These are phyloP conservation scores for Ophiostoma sp. DNA, from an alignment of 2,329 filamentous ascomycete species.

Conservation along the genomic window DNA sequence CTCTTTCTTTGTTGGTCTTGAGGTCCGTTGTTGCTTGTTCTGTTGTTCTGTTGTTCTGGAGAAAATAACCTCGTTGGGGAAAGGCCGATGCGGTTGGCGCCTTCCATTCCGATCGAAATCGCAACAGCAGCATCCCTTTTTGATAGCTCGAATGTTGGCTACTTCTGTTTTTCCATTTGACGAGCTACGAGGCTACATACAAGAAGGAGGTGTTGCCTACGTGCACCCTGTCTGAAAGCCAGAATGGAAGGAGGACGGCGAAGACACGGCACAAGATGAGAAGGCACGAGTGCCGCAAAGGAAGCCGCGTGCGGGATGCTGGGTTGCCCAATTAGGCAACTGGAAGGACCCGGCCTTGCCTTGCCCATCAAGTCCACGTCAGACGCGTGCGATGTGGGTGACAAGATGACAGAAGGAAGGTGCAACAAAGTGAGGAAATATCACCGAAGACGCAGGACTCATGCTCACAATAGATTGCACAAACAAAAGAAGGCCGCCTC, in stretches of 20 bases:
- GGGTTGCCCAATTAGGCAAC: slow-evolving; percentile 24
- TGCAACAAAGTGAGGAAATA: not conserved
- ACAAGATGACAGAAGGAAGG: slow-evolving; percentile 5
- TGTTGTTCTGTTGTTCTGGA: not conserved
- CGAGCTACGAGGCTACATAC: not conserved
- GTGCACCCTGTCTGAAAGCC: not conserved
- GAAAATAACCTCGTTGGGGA: slow-evolving; percentile 1
- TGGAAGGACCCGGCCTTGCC: slow-evolving; percentile 6
- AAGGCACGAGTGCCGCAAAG: not conserved
- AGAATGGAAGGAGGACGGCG: not conserved
- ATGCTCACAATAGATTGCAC: not conserved
- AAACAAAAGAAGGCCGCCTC: not conserved
- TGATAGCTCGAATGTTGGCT: not conserved
- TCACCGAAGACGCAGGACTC: not conserved
- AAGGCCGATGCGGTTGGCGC: not conserved
- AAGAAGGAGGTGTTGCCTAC: not conserved
- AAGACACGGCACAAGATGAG: not conserved
- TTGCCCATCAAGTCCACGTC: not conserved
- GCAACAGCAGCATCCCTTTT: not conserved
- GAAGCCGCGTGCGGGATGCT: not conserved
- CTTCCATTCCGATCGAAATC: not conserved
- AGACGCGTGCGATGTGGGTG: not conserved
- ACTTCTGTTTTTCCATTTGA: not conserved
- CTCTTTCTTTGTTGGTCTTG: not conserved
- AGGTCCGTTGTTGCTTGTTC: not conserved